Evolutionary conservation across 129 eudicot species (phyloP), one percentile per base, ranked within the genome.

Genomic region (Flaveria bidentis): DNA sequence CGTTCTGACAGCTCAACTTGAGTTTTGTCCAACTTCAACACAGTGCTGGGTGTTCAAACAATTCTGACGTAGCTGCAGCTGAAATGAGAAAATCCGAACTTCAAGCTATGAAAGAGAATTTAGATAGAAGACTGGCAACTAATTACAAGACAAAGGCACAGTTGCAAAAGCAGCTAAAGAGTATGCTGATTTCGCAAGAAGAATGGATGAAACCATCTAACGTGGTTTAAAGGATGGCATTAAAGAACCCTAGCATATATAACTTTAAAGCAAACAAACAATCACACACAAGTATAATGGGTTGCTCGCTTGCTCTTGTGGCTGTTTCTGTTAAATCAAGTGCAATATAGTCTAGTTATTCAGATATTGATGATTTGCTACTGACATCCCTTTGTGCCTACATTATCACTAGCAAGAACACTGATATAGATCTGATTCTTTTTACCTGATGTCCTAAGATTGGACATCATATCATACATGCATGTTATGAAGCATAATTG

Each of bases 11-110:
- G 90, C 87, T 88, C 67, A 81, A 81, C 30, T 73, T 78, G 56
- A 83, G 78, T 51, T 85, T 81, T 42, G 16, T 73, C 42, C 80
- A 85, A 76, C 88, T 88, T 86, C 81, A 88, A 78, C 74, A 70
- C 64, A 76, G 75, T 46, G 77, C 65, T 41, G 75, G 75, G 9
- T 72, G 55, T 76, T 75, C 81, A 6, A 25, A 81, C 49, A 71
- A 77, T 74, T 52, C 87, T 60, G 78, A 88, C 41, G 51, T 88
- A 25, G 81, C 84, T 58, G 86, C 89, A 36, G 95, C 87, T 25
- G 89, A 89, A 81, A 61, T 62, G 56, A 82, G 85, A 72, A 86
- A 89, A 72, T 84, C 79, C 25, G 73, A 86, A 75, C 89, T 89
- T 67, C 25, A 80, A 77, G 84, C 84, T 60, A 73, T 49, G 52